Evolutionary conservation across 192 early-diverging fungal species (phyloP).

Genomic region (Diversispora eburnea): DNA sequence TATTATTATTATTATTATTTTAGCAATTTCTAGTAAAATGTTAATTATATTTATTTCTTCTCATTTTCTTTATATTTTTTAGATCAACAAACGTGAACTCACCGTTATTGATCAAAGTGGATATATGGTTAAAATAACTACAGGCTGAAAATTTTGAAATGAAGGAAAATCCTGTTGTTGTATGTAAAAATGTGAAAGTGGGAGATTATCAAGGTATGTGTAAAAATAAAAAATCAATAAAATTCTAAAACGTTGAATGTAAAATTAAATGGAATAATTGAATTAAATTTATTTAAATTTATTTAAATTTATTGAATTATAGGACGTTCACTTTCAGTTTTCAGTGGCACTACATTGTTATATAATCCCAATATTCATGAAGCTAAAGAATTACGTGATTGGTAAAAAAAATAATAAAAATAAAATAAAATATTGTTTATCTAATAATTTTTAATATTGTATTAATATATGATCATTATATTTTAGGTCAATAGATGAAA

Average conservation of each 20-base stretch:
- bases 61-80: neutral
- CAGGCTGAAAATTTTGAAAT: conserved; percentile 66
- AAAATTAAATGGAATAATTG: neutral
- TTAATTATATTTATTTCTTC: neutral
- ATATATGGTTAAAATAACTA: conserved; percentile 70
- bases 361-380: conserved; percentile 78
- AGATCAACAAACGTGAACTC: conserved; percentile 81
- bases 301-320: too few relatives aligned
- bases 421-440: too few relatives aligned
- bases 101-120: conserved; percentile 71
- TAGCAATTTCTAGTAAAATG: neutral
- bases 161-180: conserved; percentile 59
- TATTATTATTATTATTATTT: too few relatives aligned
- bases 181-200: conserved; percentile 82
- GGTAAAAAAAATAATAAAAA: too few relatives aligned
- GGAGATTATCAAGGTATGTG: conserved; percentile 77
- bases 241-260: conserved; percentile 4
- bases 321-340: conserved; percentile 51
- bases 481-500: neutral
- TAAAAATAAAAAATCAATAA: neutral
- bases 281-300: conserved; percentile 14
- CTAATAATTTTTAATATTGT: too few relatives aligned
- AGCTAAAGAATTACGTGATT: conserved; percentile 66
- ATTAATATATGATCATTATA: too few relatives aligned
- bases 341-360: conserved; percentile 40